A percentile compares a stretch with the other conserved stretches of the same genome.
Evolutionary conservation across 164 flowering plant species (phyloP).

Genomic region (Stephania yunnanensis): DNA sequence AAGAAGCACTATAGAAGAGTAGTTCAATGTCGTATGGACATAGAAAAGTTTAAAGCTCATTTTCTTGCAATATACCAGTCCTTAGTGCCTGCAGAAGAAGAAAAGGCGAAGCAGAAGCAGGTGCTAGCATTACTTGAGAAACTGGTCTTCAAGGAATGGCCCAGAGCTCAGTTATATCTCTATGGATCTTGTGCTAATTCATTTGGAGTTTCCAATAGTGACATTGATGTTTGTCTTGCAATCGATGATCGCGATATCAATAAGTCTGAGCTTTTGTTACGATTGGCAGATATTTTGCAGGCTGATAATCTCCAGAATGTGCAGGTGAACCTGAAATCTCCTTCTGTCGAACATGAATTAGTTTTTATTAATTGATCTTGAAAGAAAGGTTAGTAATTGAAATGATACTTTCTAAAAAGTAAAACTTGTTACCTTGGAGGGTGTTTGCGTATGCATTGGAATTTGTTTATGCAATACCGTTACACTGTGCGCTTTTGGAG

Average conservation of each 20-base stretch:
- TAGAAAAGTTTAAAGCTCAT: conserved; percentile 40
- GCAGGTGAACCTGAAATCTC: conserved; percentile 50
- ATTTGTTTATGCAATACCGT: too few relatives aligned
- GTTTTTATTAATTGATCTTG: background rate
- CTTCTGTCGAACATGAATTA: background rate
- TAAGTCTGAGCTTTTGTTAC: conserved; percentile 75
- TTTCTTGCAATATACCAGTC: conserved; percentile 68
- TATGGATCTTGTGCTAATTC: conserved; percentile 98
- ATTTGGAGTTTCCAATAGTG: conserved; percentile 90
- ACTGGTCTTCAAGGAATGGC: conserved; percentile 84
- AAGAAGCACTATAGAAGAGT: conserved; percentile 45
- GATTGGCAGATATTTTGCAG: conserved; percentile 77
- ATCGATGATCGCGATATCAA: conserved; percentile 41
- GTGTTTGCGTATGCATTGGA: too few relatives aligned
- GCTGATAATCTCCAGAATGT: conserved; percentile 81
- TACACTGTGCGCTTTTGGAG: too few relatives aligned
- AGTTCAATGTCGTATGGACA: conserved; percentile 57
- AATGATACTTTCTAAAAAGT: too few relatives aligned
- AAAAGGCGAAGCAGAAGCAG: conserved; percentile 77
- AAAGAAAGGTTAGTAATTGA: background rate
- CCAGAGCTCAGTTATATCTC: conserved; percentile 62
- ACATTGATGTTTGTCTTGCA: conserved; percentile 91
- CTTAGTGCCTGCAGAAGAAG: conserved; percentile 85
- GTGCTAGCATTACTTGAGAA: conserved; percentile 57
- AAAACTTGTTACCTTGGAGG: too few relatives aligned